Conservation (phyloP, 2,329 filamentous ascomycete species). For the Penicillium sp. region DNA sequence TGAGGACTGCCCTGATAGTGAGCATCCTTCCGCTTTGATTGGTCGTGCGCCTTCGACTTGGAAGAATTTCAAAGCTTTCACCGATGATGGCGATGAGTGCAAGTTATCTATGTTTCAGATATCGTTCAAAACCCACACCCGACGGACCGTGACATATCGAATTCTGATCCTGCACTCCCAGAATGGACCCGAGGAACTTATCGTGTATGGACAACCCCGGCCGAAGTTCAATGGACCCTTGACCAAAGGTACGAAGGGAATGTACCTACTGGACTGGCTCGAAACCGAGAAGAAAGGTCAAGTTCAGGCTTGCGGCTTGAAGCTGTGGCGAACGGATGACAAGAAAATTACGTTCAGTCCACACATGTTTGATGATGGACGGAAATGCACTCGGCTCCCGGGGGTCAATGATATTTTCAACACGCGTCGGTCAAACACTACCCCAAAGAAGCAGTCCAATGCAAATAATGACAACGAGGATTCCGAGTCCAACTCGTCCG, state of each 20-base stretch:
- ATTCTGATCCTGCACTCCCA: background rate
- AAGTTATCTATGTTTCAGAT: background rate
- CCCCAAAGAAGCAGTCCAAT: background rate
- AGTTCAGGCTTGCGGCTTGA: background rate
- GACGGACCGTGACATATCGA: background rate
- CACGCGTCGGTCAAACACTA: background rate
- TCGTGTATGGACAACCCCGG: background rate
- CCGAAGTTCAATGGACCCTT: background rate
- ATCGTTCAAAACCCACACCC: background rate
- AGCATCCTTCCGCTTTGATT: background rate
- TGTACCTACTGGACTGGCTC: background rate
- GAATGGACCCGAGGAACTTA: background rate
- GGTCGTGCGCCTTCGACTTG: background rate
- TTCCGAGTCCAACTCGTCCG: background rate
- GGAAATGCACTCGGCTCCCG: background rate
- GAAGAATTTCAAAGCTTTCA: background rate
- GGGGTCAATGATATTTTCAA: background rate
- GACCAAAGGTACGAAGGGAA: background rate
- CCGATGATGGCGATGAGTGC: background rate
- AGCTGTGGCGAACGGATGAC: background rate
- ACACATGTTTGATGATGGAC: background rate
- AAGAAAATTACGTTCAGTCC: background rate
- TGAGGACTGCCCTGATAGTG: background rate
- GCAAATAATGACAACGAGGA: background rate
- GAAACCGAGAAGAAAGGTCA: background rate